Base-by-base conservation (phyloP, 768 basidiomycete species). In the Phaeotremella fagi region DNA sequence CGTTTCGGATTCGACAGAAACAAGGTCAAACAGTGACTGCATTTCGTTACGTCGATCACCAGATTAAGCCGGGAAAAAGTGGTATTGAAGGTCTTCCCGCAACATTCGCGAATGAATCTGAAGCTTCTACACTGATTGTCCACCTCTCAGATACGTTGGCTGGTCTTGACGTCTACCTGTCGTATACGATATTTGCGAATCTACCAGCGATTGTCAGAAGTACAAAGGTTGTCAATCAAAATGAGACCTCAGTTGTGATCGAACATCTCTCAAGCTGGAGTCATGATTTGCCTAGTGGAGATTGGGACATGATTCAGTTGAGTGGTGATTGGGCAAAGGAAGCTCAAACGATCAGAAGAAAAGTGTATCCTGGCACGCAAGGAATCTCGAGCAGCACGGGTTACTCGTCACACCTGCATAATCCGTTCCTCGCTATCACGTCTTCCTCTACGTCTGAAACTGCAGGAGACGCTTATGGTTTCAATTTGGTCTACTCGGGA, bases 301-400 rank as follows among this genome's bases (percentile, higher is more conserved):
- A 58, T 22, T 59, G 44, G 47, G 65, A 67, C 20, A 53, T 67
- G 65, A 14, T 63, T 12, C 48, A 60, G 15, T 47, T 64, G 11
- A 37, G 47, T 25, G 65, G 65, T 18, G 65, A 67, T 24, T 64
- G 62, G 62, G 57, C 50, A 1, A 59, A 54, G 43, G 65, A 67
- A 52, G 49, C 41, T 1, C 48, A 35, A 23, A 22, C 29, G 18
- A 25, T 55, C 22, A 25, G 59, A 23, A 18, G 62, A 23, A 42
- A 36, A 29, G 52, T 67, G 3, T 18, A 57, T 5, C 24, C 42
- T n/a, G 65, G 65, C 16, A 48, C 48, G n/a, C 65, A 67, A 45
- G 57, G 62, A 1, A 52, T 67, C 48, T 48, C 54, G 26, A 51
- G 47, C 31, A 3, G 50, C 12, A 54, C 50, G 1, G 65, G 65